phyloP scores from a whole-genome alignment of 768 basidiomycete species.

The Auricularia auricula-judae region DNA sequence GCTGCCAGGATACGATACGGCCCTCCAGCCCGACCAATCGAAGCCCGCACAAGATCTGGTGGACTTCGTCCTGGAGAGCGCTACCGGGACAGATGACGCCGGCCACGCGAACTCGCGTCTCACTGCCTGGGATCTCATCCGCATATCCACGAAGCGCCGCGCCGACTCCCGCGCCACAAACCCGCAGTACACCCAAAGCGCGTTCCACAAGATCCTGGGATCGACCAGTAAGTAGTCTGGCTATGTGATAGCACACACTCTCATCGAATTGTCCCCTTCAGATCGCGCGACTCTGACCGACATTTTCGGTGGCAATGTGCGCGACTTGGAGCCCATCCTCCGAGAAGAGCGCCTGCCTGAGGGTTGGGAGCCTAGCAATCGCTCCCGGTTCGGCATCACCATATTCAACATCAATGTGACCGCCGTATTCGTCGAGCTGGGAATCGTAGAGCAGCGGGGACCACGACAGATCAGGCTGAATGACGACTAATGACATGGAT shows the following conservation, averaged over 20 bases:
- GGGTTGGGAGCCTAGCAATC: slow-evolving; percentile 55
- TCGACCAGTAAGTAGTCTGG: slow-evolving; percentile 43
- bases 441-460: background rate
- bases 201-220: slow-evolving; percentile 53
- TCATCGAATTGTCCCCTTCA: slow-evolving; percentile 23
- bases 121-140: slow-evolving; percentile 49
- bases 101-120: slow-evolving; percentile 34
- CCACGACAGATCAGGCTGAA: background rate
- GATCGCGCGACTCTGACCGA: slow-evolving; percentile 44
- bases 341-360: slow-evolving; percentile 59
- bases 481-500: background rate
- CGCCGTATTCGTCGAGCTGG: background rate
- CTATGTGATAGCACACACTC: background rate
- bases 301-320: slow-evolving; percentile 53
- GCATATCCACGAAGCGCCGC: slow-evolving; percentile 48
- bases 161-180: slow-evolving; percentile 43
- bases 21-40: slow-evolving; percentile 40
- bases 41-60: slow-evolving; percentile 35
- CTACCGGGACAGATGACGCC: slow-evolving; percentile 48
- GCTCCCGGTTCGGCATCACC: slow-evolving; percentile 49
- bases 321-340: slow-evolving; percentile 45
- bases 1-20: slow-evolving; percentile 40
- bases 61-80: slow-evolving; percentile 36
- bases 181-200: slow-evolving; percentile 39
- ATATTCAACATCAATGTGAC: slow-evolving; percentile 39